These are phyloP conservation scores for Rickenella mellea DNA, from an alignment of 768 basidiomycete species.

Conservation along the genomic window DNA sequence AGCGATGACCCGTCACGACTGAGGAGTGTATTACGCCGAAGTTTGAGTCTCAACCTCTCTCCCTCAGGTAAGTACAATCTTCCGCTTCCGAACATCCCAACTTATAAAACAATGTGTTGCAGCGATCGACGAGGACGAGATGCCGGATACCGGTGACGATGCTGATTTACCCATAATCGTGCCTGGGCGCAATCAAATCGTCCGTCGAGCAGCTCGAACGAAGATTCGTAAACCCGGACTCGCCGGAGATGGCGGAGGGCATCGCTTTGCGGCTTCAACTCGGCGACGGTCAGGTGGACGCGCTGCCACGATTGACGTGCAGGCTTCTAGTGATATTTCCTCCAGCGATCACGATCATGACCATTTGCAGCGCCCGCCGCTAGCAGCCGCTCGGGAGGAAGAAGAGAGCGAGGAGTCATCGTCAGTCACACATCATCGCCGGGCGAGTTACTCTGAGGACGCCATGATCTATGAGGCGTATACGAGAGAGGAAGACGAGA, in stretches of 20 bases:
- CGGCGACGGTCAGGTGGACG: constrained; percentile 5
- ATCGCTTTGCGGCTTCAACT: constrained; percentile 53
- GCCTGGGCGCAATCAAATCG: constrained; percentile 78
- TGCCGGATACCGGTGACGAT: constrained; percentile 62
- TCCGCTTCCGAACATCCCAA: not conserved
- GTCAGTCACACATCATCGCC: constrained; percentile 33
- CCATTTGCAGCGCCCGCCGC: constrained; percentile 22
- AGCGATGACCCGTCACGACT: constrained; percentile 78
- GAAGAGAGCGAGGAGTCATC: too few species aligned
- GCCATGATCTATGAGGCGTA: constrained; percentile 81
- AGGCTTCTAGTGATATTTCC: constrained; percentile 63
- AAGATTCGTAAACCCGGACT: constrained; percentile 85
- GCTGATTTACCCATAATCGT: constrained; percentile 87
- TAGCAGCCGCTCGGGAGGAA: constrained; percentile 31
- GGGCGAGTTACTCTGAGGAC: constrained; percentile 77
- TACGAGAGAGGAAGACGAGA: constrained; percentile 45
- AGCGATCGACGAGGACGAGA: constrained; percentile 67
- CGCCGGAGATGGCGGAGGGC: constrained; percentile 70
- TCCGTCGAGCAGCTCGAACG: constrained; percentile 87
- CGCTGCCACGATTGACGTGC: constrained; percentile 28
- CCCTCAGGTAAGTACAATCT: constrained; percentile 62
- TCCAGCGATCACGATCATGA: constrained; percentile 61
- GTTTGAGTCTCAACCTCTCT: constrained; percentile 78
- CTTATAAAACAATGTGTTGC: constrained; percentile 1
- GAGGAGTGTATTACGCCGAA: constrained; percentile 71